Base-by-base conservation (phyloP, 495 filamentous ascomycete genomes). In the Physcia stellaris region DNA sequence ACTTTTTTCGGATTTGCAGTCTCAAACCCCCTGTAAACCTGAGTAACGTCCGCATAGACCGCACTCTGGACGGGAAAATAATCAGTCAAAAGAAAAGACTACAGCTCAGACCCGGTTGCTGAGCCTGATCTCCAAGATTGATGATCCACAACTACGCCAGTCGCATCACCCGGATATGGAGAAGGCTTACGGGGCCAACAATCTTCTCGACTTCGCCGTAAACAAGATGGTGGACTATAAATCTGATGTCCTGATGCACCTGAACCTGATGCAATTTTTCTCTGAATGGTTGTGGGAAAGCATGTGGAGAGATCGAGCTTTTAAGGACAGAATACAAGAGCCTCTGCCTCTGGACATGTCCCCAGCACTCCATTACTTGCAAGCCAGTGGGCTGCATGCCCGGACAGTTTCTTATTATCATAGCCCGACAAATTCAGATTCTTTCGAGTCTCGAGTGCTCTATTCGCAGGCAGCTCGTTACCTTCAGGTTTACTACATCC, bases 61-160 rank as follows among this genome's bases (percentile, higher is more conserved):
- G n/a, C n/a, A n/a, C 12, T 34, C 49, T 4, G 55, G 53, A 17
- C 50, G 56, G 4, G 53, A 60, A n/a, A 54, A 58, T 3, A 50
- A 50, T 10, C 53, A 79, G 7, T 64, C 65, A 45, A 67, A 68
- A 28, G 73, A 88, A 34, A 75, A 75, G 42, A 80, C 83, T 0
- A 58, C 92, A 16, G 79, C 83, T 2, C 86, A 94, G 57, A 83
- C 77, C 24, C 66, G 86, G 40, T 43, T 93, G 28, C 59, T 93
- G 46, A 70, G 76, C 9, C 62, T 87, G 42, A 56, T 93, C 2
- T 73, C 78, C 2, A 71, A 75, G 11, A 67, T 84, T 3, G 80
- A 77, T 3, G 76, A 83, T 63, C 57, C 63, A 11, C 60, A 70
- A 9, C 63, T 90, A 26, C 65, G 68, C 6, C 59, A 50, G 12